Evolutionary conservation across 2,329 filamentous ascomycete genomes (phyloP), one percentile per base, ranked within the genome.

Genomic region (Fusarium xyrophilum): DNA sequence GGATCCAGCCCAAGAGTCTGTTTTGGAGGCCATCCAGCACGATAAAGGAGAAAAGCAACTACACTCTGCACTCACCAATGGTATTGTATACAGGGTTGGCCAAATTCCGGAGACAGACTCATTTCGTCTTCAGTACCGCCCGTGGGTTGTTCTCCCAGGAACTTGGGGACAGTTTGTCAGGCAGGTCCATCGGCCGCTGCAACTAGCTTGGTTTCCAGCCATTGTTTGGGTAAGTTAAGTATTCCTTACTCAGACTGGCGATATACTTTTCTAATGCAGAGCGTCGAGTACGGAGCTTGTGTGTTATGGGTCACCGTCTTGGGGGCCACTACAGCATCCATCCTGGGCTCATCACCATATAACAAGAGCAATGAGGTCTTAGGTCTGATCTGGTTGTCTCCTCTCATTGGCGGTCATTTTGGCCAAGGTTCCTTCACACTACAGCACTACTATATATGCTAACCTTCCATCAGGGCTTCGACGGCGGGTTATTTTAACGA

Each of bases 391-490:
- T 47, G 27, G 27, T 14, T 47, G 0, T 32, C 43, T 4, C 27
- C 27, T 30, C 43, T 47, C 5, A 23, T 47, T 3, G n/a, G 44
- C 6, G n/a, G 14, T 23, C 28, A 32, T 5, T 23, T 47, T 2
- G 3, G 14, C 28, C 10, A 32, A 32, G 14, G 2, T 15, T 21
- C 28, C 1, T 30, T 2, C 14, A 2, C 27, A 2, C 3, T 2
- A 23, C 7, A 21, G 15, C 5, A 30, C 8, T 21, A 6, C 17
- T n/a, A 2, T 11, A 4, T n/a, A 14, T 30, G 17, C 43, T 21
- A 12, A 21, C 0, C 14, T 6, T 0, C 2, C 6, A 4, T 7
- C 13, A 47, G 44, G 32, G 28, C 27, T 5, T 32, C 32, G 11
- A 21, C 32, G 5, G 44, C 44, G 10, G 28, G n/a, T 6, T n/a